These are phyloP conservation scores for Kalmanozyma brasiliensis DNA, from an alignment of 1,284 basidiomycete species.

Conservation along the genomic window DNA sequence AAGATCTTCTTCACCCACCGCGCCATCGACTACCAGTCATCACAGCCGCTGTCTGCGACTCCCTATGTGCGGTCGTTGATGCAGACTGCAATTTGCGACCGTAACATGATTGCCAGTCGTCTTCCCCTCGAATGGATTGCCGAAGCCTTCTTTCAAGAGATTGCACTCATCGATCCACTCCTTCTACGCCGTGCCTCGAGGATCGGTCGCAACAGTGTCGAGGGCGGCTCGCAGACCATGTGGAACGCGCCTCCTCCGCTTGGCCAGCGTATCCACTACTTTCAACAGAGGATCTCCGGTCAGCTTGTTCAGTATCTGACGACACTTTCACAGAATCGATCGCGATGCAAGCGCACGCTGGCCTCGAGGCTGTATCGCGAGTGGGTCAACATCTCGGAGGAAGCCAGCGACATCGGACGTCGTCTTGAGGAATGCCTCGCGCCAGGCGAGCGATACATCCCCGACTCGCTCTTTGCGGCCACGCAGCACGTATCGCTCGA, in stretches of 20 bases:
- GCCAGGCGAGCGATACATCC: slow-evolving; percentile 28
- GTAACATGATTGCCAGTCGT: slow-evolving; percentile 44
- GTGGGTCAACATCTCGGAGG: slow-evolving; percentile 44
- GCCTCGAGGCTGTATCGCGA: slow-evolving; percentile 39
- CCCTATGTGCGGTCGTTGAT: slow-evolving; percentile 43
- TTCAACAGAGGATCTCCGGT: slow-evolving; percentile 36
- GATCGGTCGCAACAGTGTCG: slow-evolving; percentile 29
- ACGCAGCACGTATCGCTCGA: slow-evolving; percentile 74
- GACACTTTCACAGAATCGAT: slow-evolving; percentile 51
- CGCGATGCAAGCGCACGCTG: slow-evolving; percentile 48
- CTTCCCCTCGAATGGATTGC: slow-evolving; percentile 41
- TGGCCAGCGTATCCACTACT: slow-evolving; percentile 39
- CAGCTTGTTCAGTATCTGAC: slow-evolving; percentile 50
- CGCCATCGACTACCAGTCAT: slow-evolving; percentile 28
- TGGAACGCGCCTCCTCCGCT: slow-evolving; percentile 37
- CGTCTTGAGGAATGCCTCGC: slow-evolving; percentile 20
- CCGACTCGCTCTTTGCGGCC: slow-evolving; percentile 68
- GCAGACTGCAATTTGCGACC: slow-evolving; percentile 47
- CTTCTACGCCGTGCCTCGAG: slow-evolving; percentile 30
- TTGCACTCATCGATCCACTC: slow-evolving; percentile 41
- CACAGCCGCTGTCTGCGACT: slow-evolving; percentile 18
- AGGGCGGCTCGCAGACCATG: slow-evolving; percentile 22
- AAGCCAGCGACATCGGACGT: slow-evolving; percentile 36
- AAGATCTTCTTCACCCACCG: slow-evolving; percentile 44
- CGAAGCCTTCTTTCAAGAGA: slow-evolving; percentile 44